Conservation (phyloP, 345 rosid genomes). For the Isatis tinctoria region DNA sequence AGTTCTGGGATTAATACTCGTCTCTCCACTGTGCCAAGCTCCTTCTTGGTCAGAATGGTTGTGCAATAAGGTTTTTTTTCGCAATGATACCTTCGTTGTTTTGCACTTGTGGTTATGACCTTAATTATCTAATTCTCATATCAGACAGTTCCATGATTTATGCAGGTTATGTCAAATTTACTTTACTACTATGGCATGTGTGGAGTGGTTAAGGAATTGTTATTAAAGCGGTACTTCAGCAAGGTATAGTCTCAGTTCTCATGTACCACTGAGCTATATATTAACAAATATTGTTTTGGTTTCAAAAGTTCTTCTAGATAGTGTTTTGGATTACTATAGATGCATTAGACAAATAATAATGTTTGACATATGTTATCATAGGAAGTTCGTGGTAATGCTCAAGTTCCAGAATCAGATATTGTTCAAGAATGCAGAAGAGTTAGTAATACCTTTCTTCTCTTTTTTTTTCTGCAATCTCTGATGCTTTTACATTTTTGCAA, state of each 20-base stretch:
- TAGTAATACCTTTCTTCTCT: slow-evolving; percentile 29
- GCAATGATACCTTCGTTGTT: slow-evolving; percentile 12
- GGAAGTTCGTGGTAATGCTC: slow-evolving; percentile 84
- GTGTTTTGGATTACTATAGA: neutral
- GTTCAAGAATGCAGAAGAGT: slow-evolving; percentile 85
- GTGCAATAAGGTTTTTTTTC: slow-evolving; percentile 61
- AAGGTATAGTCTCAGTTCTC: slow-evolving; percentile 49
- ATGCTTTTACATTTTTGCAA: neutral
- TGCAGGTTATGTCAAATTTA: slow-evolving; percentile 79
- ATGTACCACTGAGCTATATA: neutral
- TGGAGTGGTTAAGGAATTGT: slow-evolving; percentile 81
- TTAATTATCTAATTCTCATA: slow-evolving; percentile 8
- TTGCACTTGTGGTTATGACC: neutral
- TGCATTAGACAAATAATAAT: slow-evolving; percentile 17
- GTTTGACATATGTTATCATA: slow-evolving; percentile 36
- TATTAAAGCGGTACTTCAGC: slow-evolving; percentile 85
- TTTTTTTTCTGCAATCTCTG: neutral
- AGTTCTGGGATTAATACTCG: slow-evolving; percentile 84
- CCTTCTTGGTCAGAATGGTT: slow-evolving; percentile 99
- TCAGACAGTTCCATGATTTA: neutral
- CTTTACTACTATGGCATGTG: slow-evolving; percentile 94
- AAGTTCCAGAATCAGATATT: slow-evolving; percentile 72
- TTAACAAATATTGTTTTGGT: neutral
- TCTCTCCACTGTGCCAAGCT: slow-evolving; percentile 88
- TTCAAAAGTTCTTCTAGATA: neutral